Evolutionary conservation across 2,329 filamentous ascomycete genomes (phyloP), one percentile per base, ranked within the genome.

Genomic region (Phialophora chinensis): DNA sequence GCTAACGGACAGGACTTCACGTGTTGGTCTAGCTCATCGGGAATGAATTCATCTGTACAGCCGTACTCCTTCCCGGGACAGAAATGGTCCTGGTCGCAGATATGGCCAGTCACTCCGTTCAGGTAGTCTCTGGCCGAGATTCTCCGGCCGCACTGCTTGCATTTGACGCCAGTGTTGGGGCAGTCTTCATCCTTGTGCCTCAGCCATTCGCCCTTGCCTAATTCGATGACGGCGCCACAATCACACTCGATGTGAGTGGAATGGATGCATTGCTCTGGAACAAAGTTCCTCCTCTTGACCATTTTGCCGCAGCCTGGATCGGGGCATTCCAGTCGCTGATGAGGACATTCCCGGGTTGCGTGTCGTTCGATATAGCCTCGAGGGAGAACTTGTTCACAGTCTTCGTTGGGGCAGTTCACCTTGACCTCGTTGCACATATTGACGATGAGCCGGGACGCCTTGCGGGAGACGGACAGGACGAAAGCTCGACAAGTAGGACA

Each of bases 381-480:
- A 61, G 86, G 82, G 56, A 86, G 75, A 31, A 83, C 75, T 70
- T 83, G 82, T 49, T 76, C 73, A 76, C 87, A 89, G 5, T 87
- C 87, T 11, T 82, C 80, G 66, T 85, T 85, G 0, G 87, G 86
- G 73, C 87, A 89, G 66, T 82, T 83, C 63, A 88, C 87, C 20
- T 82, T 75, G 47, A 89, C 80, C 67, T 88, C 87, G 71, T 88
- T 85, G 66, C 87, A 83, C 81, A 89, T 88, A 66, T 86, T 86
- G 72, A 82, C 80, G 67, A 89, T 73, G 47, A 88, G 80, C 72
- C 84, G 83, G 62, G 85, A 85, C 35, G 85, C 83, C 57, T 76
- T 80, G 58, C 74, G 75, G 60, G 76, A 78, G 29, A 76, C 72
- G 14, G 76, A 75, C 57, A 71, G 72, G 20, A 79, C 75, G 49